Evolutionary conservation across 768 basidiomycete species (phyloP).

Genomic region (Fibroporia radiculosa): DNA sequence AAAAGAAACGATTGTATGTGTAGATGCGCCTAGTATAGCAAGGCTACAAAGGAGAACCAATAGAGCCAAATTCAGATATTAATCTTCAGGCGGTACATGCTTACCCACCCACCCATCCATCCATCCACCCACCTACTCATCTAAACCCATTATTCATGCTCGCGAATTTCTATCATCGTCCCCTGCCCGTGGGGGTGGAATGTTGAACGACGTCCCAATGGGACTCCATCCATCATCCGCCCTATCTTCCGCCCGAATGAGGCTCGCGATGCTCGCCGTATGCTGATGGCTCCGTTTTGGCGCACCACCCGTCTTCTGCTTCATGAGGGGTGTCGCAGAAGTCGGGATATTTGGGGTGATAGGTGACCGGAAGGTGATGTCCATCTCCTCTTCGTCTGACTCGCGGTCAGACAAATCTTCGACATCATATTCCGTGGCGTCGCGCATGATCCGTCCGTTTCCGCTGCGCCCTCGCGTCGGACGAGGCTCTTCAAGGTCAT

Average conservation of each 20-base stretch:
- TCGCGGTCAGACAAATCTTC: slow-evolving; percentile 36
- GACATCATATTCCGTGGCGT: slow-evolving; percentile 48
- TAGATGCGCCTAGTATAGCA: no score
- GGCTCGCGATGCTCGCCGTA: slow-evolving; percentile 78
- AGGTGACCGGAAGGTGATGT: slow-evolving; percentile 67
- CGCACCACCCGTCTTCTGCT: slow-evolving; percentile 19
- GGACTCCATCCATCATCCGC: slow-evolving; percentile 84
- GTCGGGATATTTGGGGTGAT: slow-evolving; percentile 27
- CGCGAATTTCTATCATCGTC: no score
- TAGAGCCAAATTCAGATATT: no score
- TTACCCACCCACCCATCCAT: no score
- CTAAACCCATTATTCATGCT: no score
- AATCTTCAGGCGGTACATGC: no score
- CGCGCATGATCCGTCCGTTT: slow-evolving; percentile 26
- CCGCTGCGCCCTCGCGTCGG: slow-evolving; percentile 20
- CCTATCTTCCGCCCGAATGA: slow-evolving; percentile 71
- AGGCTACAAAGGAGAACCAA: no score
- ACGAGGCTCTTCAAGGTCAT: slow-evolving; percentile 64
- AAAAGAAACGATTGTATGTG: no score
- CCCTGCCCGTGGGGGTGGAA: slow-evolving; percentile 32
- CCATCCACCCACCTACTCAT: no score
- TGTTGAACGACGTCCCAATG: slow-evolving; percentile 47
- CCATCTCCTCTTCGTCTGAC: slow-evolving; percentile 61
- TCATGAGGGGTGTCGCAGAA: slow-evolving; percentile 29
- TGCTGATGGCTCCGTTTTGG: slow-evolving; percentile 53